Evolutionary conservation across 2,329 filamentous ascomycete genomes (phyloP).

Genomic region (Thermomyces lanuginosus): DNA sequence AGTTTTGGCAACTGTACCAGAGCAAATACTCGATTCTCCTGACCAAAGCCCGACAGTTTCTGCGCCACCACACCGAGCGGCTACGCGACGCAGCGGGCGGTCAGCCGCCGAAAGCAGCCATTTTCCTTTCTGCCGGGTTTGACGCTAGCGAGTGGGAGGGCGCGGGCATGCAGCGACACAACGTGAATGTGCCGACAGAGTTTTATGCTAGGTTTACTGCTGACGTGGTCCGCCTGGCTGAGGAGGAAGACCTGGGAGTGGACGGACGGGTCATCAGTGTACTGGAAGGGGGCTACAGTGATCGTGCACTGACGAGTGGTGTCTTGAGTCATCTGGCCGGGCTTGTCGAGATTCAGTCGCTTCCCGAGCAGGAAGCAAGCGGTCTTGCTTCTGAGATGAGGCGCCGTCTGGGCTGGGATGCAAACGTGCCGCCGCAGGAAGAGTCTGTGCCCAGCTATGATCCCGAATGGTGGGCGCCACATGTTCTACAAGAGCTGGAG

Average conservation of each 20-base stretch:
- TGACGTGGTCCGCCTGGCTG: constrained; percentile 67
- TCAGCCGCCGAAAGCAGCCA: constrained; percentile 58
- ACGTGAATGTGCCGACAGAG: constrained; percentile 87
- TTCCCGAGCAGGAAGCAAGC: constrained; percentile 17
- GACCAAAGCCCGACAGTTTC: constrained; percentile 62
- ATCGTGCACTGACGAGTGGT: constrained; percentile 74
- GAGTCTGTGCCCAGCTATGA: constrained; percentile 36
- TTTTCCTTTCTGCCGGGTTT: constrained; percentile 92
- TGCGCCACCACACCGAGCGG: constrained; percentile 55
- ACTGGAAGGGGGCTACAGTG: constrained; percentile 88
- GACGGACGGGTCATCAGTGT: constrained; percentile 84
- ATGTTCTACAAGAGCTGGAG: constrained; percentile 55
- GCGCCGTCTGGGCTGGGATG: constrained; percentile 17
- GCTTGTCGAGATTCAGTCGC: constrained; percentile 39
- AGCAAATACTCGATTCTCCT: constrained; percentile 59
- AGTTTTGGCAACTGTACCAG: constrained; percentile 84
- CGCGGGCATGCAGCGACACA: constrained; percentile 83
- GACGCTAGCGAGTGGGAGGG: constrained; percentile 94
- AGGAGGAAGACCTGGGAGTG: constrained; percentile 59
- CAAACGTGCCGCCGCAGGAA: constrained; percentile 6
- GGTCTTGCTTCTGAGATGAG: constrained; percentile 45
- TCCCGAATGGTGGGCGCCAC: constrained; percentile 52
- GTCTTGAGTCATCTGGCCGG: constrained; percentile 82
- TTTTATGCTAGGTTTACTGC: constrained; percentile 86
- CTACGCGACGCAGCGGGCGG: constrained; percentile 41